A percentile compares a stretch with the other conserved stretches of the same genome.
Evolutionary conservation across 192 early-diverging fungal species (phyloP).

Genomic region (Linderina pennispora): DNA sequence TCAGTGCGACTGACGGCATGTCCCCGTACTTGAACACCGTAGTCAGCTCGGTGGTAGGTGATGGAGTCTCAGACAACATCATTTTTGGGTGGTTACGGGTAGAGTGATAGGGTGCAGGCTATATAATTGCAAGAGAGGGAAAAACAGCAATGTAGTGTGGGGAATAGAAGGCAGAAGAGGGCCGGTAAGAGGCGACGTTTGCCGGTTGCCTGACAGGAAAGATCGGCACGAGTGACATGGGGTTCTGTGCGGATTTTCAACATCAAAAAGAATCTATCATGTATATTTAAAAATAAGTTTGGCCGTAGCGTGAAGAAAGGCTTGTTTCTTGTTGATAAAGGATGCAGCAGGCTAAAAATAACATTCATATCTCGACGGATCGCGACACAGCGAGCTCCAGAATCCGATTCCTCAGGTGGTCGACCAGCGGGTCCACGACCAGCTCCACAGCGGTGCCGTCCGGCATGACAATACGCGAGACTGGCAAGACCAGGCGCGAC

Average conservation of each 20-base stretch:
- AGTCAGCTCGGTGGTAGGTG: background rate
- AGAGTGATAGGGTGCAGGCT: background rate
- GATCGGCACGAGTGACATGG: no score
- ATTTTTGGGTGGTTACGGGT: background rate
- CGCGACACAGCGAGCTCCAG: conserved; percentile 9
- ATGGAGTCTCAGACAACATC: background rate
- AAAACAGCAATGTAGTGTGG: no score
- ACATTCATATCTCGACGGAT: conserved; percentile 12
- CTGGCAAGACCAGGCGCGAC: conserved; percentile 34
- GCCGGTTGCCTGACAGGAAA: no score
- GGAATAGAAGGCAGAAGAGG: no score
- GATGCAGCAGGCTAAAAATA: background rate
- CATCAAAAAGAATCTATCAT: no score
- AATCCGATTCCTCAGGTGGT: conserved; percentile 20
- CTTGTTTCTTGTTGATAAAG: no score
- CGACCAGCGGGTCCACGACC: conserved; percentile 24
- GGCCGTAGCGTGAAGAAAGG: no score
- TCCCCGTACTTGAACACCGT: conserved; percentile 6
- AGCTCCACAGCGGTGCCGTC: background rate
- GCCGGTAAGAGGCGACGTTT: no score
- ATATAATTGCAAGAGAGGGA: no score
- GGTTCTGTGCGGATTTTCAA: no score
- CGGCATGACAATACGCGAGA: conserved; percentile 9
- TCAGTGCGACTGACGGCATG: conserved; percentile 13
- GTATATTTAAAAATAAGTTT: no score